phyloP scores from a whole-genome alignment of 2,329 filamentous ascomycete genomes.

The Trichophyton schoenleinii region DNA sequence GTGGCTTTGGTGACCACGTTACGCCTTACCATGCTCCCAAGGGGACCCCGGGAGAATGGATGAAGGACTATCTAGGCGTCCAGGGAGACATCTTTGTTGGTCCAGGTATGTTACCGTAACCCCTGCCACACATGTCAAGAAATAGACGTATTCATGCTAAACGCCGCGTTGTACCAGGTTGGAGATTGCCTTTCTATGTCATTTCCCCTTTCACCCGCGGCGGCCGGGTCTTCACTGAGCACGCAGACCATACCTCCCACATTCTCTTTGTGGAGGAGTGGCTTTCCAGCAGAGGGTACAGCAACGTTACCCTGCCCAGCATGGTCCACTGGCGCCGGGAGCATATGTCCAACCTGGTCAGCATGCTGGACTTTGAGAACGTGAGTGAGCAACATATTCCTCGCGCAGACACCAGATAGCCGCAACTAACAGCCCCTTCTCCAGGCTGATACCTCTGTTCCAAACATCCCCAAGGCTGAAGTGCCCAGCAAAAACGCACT shows the following conservation, averaged over 20 bases:
- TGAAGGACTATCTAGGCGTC: constrained; percentile 33
- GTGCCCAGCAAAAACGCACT: constrained; percentile 31
- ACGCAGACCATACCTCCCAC: constrained; percentile 44
- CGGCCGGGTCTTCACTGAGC: constrained; percentile 43
- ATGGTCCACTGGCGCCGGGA: constrained; percentile 37
- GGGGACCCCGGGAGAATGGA: constrained; percentile 42
- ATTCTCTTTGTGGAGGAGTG: constrained; percentile 44
- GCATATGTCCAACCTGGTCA: constrained; percentile 39
- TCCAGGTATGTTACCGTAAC: constrained; percentile 19
- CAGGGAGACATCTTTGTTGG: constrained; percentile 35
- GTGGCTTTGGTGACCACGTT: constrained; percentile 45
- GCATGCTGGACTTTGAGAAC: constrained; percentile 35
- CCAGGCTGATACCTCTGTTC: constrained; percentile 39
- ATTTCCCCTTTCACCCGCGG: constrained; percentile 45
- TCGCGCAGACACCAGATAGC: neutral
- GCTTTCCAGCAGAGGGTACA: constrained; percentile 34
- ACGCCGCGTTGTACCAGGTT: constrained; percentile 19
- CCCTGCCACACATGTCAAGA: no score
- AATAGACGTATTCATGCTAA: no score
- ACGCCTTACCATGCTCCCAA: constrained; percentile 39
- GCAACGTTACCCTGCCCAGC: constrained; percentile 29
- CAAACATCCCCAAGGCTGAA: constrained; percentile 33
- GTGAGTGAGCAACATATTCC: constrained; percentile 13
- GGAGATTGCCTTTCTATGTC: constrained; percentile 44
- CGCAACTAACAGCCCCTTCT: constrained; percentile 8